Conservation (phyloP, 331 rosid genomes). For the Erythrophleum ivorense region DNA sequence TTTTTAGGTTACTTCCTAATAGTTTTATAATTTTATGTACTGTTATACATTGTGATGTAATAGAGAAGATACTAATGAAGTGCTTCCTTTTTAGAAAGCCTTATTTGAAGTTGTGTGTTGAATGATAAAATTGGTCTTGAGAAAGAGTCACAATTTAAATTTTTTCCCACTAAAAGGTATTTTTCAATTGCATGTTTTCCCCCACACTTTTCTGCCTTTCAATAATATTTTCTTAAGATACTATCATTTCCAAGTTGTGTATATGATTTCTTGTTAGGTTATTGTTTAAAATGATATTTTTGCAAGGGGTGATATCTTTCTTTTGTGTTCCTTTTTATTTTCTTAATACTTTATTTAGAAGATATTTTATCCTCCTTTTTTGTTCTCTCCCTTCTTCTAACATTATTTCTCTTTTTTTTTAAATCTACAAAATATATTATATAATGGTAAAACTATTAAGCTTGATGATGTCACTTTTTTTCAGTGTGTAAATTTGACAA, state of each 20-base stretch:
- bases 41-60: conserved; percentile 83
- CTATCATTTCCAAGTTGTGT: not conserved
- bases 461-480: conserved; percentile 98
- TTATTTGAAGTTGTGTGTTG: conserved; percentile 75
- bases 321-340: conserved; percentile 1
- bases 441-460: conserved; percentile 96
- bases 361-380: conserved; percentile 7
- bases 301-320: not conserved
- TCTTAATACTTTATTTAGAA: not conserved
- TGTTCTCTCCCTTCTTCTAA: not conserved
- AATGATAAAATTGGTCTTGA: conserved; percentile 83
- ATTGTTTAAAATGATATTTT: conserved; percentile 4
- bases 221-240: not conserved
- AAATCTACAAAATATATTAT: conserved; percentile 34
- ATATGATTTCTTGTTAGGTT: not conserved
- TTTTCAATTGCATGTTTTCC: conserved; percentile 16
- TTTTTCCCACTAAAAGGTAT: conserved; percentile 79
- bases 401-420: not conserved
- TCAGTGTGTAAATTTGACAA: conserved; percentile 96
- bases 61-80: conserved; percentile 79
- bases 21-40: conserved; percentile 56
- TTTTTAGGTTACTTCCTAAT: conserved; percentile 39
- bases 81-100: conserved; percentile 89
- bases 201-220: not conserved
- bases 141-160: conserved; percentile 72